These are phyloP conservation scores for Amoebophrya sp. DNA, from an alignment of 169 alveolate genomes.

Conservation along the genomic window DNA sequence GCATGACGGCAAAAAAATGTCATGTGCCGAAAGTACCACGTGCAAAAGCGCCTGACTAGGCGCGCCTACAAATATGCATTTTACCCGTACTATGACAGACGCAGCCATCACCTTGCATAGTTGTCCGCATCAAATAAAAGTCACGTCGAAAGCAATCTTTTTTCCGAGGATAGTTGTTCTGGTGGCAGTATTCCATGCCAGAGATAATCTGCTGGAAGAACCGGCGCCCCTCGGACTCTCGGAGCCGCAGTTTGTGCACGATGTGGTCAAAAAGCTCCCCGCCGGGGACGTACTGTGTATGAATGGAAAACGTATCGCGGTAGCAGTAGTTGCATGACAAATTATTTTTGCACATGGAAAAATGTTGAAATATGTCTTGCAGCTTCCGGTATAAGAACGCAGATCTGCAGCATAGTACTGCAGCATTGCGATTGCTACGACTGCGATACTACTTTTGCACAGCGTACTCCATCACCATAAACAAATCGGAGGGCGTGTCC, in stretches of 20 bases:
- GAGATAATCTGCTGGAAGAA: conserved; percentile 80
- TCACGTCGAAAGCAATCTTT: too few species aligned
- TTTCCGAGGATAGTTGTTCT: conserved; percentile 50
- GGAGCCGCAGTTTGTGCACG: conserved; percentile 61
- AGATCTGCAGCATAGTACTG: conserved; percentile 50
- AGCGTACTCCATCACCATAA: conserved; percentile 68
- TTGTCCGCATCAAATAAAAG: too few species aligned
- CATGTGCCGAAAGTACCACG: background rate
- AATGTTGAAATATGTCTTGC: background rate
- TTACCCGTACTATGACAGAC: too few species aligned
- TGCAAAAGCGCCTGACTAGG: background rate
- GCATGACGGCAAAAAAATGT: background rate
- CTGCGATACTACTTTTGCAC: conserved; percentile 63
- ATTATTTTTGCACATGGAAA: background rate
- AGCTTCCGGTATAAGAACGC: background rate
- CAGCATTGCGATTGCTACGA: conserved; percentile 56
- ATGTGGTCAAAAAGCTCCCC: conserved; percentile 84
- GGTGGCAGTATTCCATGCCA: conserved; percentile 82
- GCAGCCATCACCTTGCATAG: too few species aligned
- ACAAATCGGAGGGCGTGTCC: conserved; percentile 72
- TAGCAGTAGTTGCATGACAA: background rate
- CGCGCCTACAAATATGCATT: conserved; percentile 33
- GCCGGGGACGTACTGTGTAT: conserved; percentile 52
- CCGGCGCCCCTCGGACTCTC: conserved; percentile 65
- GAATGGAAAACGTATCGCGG: background rate